Percentiles rank a stretch among this genome's conserved stretches.
These are phyloP conservation scores for Phytomonas serpens DNA, from an alignment of 208 protist species.

Conservation along the genomic window DNA sequence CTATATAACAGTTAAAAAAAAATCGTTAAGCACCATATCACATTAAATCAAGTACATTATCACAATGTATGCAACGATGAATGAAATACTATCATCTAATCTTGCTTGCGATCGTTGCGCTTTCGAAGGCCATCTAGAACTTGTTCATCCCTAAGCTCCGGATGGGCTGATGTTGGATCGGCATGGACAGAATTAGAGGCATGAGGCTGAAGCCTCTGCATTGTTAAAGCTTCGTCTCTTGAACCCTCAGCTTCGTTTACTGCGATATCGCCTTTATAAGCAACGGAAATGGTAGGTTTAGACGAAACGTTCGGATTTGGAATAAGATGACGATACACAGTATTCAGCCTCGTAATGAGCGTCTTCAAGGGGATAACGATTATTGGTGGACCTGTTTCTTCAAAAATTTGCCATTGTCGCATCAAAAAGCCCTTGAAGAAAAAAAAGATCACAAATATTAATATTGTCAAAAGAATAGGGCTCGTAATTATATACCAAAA, in stretches of 20 bases:
- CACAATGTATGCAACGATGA: background rate
- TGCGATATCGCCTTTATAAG: background rate
- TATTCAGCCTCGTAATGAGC: constrained; percentile 5
- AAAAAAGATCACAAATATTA: constrained; percentile 35
- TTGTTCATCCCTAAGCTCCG: background rate
- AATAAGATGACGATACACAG: constrained; percentile 5
- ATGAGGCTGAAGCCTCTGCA: background rate
- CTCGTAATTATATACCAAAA: constrained; percentile 66
- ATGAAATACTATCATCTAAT: background rate
- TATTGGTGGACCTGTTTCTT: constrained; percentile 56
- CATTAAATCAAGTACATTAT: background rate
- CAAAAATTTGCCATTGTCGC: constrained; percentile 64
- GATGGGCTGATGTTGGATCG: background rate
- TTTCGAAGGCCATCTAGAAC: background rate
- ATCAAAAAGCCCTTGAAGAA: constrained; percentile 65
- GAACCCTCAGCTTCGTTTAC: background rate
- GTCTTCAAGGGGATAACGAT: constrained; percentile 45
- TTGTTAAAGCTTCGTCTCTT: background rate
- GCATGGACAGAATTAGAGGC: background rate
- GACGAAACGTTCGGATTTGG: background rate
- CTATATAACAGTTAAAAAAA: background rate
- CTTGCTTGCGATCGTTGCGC: background rate
- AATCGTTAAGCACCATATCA: background rate
- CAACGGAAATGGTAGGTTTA: background rate
- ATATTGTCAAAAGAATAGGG: constrained; percentile 48